A percentile compares a stretch with the other conserved stretches of the same genome.
phyloP scores from a whole-genome alignment of 306 rosid species.

The Hippophae gyantsensis region DNA sequence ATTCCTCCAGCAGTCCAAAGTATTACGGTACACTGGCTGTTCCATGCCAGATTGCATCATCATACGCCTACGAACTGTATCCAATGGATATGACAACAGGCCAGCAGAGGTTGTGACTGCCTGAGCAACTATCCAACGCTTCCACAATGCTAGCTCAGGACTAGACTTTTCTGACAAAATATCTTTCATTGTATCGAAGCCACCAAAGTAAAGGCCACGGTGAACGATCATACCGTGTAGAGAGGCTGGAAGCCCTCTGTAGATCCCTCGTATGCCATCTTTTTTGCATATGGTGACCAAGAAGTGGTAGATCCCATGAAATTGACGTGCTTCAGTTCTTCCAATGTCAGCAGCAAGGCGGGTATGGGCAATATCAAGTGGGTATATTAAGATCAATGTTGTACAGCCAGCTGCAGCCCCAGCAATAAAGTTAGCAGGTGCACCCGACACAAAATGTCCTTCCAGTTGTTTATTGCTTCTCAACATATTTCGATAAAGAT shows the following conservation, averaged over 20 bases:
- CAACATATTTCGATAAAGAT: conserved; percentile 68
- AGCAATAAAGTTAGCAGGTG: conserved; percentile 69
- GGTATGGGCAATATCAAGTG: conserved; percentile 90
- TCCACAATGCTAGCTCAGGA: conserved; percentile 54
- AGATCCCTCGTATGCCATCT: conserved; percentile 67
- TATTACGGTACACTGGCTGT: conserved; percentile 44
- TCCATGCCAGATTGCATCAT: conserved; percentile 99
- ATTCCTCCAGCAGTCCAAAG: conserved; percentile 84
- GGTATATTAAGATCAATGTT: conserved; percentile 68
- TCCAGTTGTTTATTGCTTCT: conserved; percentile 40
- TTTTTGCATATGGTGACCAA: conserved; percentile 46
- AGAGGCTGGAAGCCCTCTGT: conserved; percentile 93
- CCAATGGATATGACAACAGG: conserved; percentile 74
- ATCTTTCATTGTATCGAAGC: conserved; percentile 86
- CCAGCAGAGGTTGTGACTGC: conserved; percentile 91
- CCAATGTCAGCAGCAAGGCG: conserved; percentile 97
- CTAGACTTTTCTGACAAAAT: conserved; percentile 37
- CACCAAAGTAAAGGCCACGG: conserved; percentile 90
- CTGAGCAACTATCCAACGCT: conserved; percentile 88
- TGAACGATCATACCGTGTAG: conserved; percentile 86
- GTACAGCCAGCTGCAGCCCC: conserved; percentile 96
- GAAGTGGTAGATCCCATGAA: conserved; percentile 85
- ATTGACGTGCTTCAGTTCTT: conserved; percentile 54
- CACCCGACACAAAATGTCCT: conserved; percentile 48
- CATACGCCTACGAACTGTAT: conserved; percentile 92